A percentile compares a stretch with the other conserved stretches of the same genome.
phyloP scores from a whole-genome alignment of 257 asterid species.

The Cinchona pubescens region DNA sequence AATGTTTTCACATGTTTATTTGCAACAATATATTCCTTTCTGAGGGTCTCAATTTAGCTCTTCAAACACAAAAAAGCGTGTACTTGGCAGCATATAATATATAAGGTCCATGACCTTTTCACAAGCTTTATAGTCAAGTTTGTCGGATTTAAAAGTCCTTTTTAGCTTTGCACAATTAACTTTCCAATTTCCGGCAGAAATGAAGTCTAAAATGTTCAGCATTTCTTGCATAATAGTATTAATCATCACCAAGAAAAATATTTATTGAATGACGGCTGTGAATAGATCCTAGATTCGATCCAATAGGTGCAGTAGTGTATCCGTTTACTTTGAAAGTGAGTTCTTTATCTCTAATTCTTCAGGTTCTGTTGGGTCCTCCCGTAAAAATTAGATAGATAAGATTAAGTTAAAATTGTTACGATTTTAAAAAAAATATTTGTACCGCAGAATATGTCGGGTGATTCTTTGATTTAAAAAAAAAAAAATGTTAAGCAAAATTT shows the following conservation, averaged over 20 bases:
- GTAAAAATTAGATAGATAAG: no score
- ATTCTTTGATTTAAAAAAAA: no score
- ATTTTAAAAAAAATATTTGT: no score
- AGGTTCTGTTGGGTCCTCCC: no score
- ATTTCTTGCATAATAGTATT: background rate
- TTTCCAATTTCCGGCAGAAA: constrained; percentile 9
- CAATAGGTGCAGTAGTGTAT: no score
- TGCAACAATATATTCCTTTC: background rate
- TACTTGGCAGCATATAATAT: no score
- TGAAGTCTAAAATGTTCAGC: background rate
- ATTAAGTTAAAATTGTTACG: no score
- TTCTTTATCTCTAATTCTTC: no score
- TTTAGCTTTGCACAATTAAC: constrained; percentile 4
- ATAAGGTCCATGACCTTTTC: background rate
- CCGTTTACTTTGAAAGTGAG: no score
- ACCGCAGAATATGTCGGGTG: no score
- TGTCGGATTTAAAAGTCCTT: constrained; percentile 1
- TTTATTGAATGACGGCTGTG: background rate
- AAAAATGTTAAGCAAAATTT: background rate
- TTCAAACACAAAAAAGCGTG: background rate
- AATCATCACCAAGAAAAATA: background rate
- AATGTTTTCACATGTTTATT: background rate
- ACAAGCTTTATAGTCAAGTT: constrained; percentile 8
- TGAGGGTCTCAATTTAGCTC: background rate
- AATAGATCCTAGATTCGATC: no score